Conservation (phyloP, 177 flowering plant species). For the Vitis hybrid region DNA sequence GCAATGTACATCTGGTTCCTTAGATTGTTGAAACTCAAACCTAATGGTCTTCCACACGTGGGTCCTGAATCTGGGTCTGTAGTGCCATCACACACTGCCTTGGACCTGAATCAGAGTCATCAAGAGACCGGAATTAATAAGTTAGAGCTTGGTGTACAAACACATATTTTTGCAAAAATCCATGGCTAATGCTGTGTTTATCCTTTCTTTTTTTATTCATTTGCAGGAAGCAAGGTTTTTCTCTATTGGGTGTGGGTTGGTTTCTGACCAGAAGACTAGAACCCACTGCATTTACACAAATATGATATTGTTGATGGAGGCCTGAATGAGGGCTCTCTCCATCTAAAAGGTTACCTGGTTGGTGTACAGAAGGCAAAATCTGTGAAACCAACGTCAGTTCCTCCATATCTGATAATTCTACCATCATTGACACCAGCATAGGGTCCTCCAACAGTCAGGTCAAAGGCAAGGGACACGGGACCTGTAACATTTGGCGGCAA, state of each 20-base stretch:
- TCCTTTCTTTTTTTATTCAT: no score
- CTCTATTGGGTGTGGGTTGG: no score
- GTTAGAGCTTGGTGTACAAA: no score
- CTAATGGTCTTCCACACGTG: slow-evolving; percentile 19
- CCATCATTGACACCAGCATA: slow-evolving; percentile 19
- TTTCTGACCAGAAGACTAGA: no score
- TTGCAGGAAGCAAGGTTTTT: no score
- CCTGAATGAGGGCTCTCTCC: neutral
- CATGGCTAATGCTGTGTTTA: no score
- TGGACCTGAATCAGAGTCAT: slow-evolving; percentile 8
- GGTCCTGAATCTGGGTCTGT: neutral
- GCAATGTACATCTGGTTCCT: slow-evolving; percentile 21
- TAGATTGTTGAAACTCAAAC: slow-evolving; percentile 9
- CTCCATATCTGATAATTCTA: slow-evolving; percentile 18
- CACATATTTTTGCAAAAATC: no score
- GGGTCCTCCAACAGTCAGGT: slow-evolving; percentile 9
- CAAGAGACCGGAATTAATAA: no score
- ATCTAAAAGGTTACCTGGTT: slow-evolving; percentile 5
- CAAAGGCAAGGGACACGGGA: slow-evolving; percentile 20
- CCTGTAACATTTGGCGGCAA: slow-evolving; percentile 8
- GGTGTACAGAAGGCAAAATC: slow-evolving; percentile 18
- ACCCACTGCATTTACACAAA: no score
- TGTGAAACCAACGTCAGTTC: slow-evolving; percentile 8
- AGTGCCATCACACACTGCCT: slow-evolving; percentile 17
- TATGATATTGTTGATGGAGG: neutral